Evolutionary conservation across 2,329 filamentous ascomycete species (phyloP).

Genomic region (Epichloe glyceriae): DNA sequence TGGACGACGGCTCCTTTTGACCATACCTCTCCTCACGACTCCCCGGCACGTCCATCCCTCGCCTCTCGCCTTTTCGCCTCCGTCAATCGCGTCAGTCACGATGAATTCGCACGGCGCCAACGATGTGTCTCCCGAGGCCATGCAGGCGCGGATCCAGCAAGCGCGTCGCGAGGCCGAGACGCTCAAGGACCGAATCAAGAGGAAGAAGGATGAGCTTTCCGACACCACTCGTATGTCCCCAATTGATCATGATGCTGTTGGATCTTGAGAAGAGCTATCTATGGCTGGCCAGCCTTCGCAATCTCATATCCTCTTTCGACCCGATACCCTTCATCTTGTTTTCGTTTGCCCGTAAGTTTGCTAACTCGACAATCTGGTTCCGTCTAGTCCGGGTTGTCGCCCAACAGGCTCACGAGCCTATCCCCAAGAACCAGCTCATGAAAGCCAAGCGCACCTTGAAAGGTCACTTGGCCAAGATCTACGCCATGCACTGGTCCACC

Average conservation of each 20-base stretch:
- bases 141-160: slow-evolving; percentile 86
- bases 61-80: slow-evolving; percentile 5
- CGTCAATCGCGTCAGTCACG: slow-evolving; percentile 15
- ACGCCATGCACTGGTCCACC: slow-evolving; percentile 99
- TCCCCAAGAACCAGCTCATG: slow-evolving; percentile 88
- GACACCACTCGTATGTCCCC: slow-evolving; percentile 81
- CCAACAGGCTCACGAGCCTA: slow-evolving; percentile 78
- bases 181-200: slow-evolving; percentile 96
- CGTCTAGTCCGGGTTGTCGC: slow-evolving; percentile 76
- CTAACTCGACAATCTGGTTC: slow-evolving; percentile 11
- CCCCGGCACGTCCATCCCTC: slow-evolving; percentile 2
- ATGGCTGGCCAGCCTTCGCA: background rate
- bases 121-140: slow-evolving; percentile 59
- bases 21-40: slow-evolving; percentile 1
- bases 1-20: slow-evolving; percentile 13
- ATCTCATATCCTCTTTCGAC: background rate
- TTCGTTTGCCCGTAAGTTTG: background rate
- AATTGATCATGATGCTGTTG: slow-evolving; percentile 5
- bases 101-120: slow-evolving; percentile 46
- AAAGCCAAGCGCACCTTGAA: slow-evolving; percentile 94
- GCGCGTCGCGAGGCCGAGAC: slow-evolving; percentile 96
- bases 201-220: slow-evolving; percentile 98
- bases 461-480: slow-evolving; percentile 97
- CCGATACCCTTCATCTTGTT: background rate
- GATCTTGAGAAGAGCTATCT: background rate